These are phyloP conservation scores for Bathelium albidoporum DNA, from an alignment of 495 filamentous ascomycete species.

Conservation along the genomic window DNA sequence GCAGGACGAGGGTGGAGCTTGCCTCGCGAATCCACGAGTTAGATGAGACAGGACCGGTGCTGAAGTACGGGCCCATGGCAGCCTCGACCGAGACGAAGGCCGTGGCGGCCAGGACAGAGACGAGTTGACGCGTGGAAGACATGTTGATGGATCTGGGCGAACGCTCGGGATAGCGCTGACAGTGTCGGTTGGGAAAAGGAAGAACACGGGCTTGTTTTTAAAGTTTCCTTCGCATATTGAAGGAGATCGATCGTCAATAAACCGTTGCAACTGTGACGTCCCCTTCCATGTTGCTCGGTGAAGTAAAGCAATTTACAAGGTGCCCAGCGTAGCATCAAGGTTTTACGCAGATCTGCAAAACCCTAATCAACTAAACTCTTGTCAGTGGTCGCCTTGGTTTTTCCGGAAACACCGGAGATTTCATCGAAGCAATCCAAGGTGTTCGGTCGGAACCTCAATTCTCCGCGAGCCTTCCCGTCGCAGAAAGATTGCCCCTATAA, in stretches of 20 bases:
- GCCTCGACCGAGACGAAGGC: neutral
- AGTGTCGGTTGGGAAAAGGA: neutral
- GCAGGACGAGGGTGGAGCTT: slow-evolving; percentile 30
- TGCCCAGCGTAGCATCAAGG: neutral
- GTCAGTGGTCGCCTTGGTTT: neutral
- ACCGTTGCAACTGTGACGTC: neutral
- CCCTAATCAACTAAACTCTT: neutral
- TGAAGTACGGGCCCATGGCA: slow-evolving; percentile 17
- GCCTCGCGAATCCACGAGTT: slow-evolving; percentile 32
- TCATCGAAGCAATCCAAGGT: neutral
- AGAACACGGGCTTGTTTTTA: neutral
- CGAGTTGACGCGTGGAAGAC: neutral
- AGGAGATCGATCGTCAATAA: neutral
- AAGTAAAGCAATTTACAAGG: neutral
- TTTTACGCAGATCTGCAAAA: neutral
- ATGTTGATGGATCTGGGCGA: neutral
- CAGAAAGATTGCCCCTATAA: too few species aligned
- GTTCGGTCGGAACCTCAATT: neutral
- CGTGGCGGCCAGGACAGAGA: neutral
- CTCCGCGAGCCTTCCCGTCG: neutral
- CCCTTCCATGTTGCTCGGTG: too few species aligned
- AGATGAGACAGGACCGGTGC: slow-evolving; percentile 30
- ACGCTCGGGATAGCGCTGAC: neutral
- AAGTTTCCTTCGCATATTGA: neutral
- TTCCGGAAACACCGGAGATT: neutral